These are phyloP conservation scores for Chlorella sp. DNA, from an alignment of 139 green algal species.

Conservation along the genomic window DNA sequence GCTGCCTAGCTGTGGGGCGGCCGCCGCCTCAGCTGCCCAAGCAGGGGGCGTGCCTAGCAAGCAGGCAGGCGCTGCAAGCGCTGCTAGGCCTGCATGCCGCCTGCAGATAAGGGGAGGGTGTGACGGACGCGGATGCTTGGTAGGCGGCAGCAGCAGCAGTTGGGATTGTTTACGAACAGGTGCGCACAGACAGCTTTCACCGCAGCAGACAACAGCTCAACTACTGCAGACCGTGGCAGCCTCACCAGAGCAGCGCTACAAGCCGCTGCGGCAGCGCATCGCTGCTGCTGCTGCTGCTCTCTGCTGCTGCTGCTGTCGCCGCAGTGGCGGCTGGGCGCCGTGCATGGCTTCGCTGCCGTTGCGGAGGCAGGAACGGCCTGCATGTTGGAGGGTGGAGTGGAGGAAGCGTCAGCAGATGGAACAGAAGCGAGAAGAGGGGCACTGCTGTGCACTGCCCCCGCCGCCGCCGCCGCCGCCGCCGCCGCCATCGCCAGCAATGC, in stretches of 20 bases:
- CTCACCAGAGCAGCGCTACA: neutral
- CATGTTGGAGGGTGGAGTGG: no score
- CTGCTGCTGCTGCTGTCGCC: neutral
- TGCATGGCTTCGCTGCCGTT: neutral
- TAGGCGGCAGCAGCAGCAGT: no score
- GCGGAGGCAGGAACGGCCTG: neutral
- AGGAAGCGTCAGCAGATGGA: no score
- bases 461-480: no score
- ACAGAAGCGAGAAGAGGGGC: no score
- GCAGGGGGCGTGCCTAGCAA: neutral
- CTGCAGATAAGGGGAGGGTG: neutral
- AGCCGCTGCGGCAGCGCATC: neutral
- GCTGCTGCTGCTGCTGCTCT: neutral
- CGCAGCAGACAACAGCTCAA: neutral
- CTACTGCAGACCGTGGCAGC: no score
- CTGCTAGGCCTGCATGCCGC: conserved; percentile 22
- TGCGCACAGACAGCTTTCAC: no score
- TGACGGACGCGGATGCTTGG: no score
- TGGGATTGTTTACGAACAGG: no score
- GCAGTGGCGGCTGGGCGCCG: no score
- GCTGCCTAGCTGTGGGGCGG: conserved; percentile 1
- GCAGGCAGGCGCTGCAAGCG: conserved; percentile 13
- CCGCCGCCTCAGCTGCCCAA: neutral
- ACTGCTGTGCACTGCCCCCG: no score
- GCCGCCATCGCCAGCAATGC: no score